A percentile compares a stretch with the other conserved stretches of the same genome.
Evolutionary conservation across 2,329 filamentous ascomycete genomes (phyloP).

Genomic region (Macrophomina phaseolina): DNA sequence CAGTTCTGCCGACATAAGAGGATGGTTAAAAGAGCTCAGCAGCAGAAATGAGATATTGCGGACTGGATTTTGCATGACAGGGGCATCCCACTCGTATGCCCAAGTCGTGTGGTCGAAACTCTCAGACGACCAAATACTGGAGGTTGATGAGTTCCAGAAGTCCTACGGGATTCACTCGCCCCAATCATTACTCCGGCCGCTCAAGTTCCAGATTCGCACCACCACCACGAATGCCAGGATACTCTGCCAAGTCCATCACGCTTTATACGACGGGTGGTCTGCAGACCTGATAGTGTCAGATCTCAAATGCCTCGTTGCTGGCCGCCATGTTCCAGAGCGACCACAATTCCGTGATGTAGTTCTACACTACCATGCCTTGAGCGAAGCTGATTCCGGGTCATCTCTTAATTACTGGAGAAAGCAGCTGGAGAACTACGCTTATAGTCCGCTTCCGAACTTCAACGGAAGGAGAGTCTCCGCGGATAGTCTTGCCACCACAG

Average conservation of each 20-base stretch:
- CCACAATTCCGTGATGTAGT: constrained; percentile 68
- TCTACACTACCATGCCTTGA: constrained; percentile 50
- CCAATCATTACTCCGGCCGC: constrained; percentile 61
- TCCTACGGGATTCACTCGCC: constrained; percentile 44
- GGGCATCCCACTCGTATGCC: constrained; percentile 55
- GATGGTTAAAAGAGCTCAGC: constrained; percentile 36
- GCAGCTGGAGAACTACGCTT: constrained; percentile 63
- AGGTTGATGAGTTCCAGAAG: constrained; percentile 49
- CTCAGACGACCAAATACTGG: constrained; percentile 51
- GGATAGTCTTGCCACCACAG: constrained; percentile 2
- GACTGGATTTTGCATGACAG: constrained; percentile 68
- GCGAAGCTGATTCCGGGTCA: constrained; percentile 40
- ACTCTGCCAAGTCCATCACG: constrained; percentile 74
- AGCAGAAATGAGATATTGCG: constrained; percentile 69
- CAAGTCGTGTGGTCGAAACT: constrained; percentile 69
- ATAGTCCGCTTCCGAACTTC: constrained; percentile 64
- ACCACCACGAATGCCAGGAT: constrained; percentile 29
- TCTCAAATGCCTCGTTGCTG: constrained; percentile 59
- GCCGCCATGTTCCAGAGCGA: constrained; percentile 43
- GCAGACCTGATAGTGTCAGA: constrained; percentile 76
- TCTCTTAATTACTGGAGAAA: constrained; percentile 73
- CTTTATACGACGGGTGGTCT: constrained; percentile 93
- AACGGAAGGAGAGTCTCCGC: constrained; percentile 43
- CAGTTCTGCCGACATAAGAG: constrained; percentile 46
- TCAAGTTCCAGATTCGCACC: constrained; percentile 63